Evolutionary conservation across 2,329 filamentous ascomycete species (phyloP), one percentile per base, ranked within the genome.

Genomic region (Oidium heveae): DNA sequence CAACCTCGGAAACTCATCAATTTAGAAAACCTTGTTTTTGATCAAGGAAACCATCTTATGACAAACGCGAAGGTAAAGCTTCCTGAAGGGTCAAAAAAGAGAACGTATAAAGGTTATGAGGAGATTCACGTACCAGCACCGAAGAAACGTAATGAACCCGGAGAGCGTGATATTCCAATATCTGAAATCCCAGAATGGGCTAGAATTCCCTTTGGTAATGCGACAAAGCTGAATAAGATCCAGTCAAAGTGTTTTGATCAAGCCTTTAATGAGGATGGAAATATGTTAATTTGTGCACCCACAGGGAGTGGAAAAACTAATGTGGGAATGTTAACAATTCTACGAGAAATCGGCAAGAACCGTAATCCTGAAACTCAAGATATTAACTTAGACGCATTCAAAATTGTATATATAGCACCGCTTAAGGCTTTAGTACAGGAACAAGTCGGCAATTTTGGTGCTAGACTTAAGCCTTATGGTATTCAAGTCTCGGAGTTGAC

Each of bases 251-350:
- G 89, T 66, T 98, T 80, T 65, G 84, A 86, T 1, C 80, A 84
- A 2, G 91, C 91, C 0, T 98, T 98, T 64, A 76, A 86, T 57
- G 84, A 89, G 57, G 93, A 98, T 65, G 89, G 87, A 34, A 98
- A 98, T 66, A 87, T 98, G 85, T 81, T 98, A 55, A 83, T 98
- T 64, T 98, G 91, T 67, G 93, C 91, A 7, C 91, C 91, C 1
- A 98, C 91, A 52, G 91, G 91, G 60, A 94, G 87, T 66, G 91
- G 91, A 65, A 98, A 98, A 71, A 98, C 91, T 1, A 98, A 98
- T 64, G 91, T 98, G 53, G 89, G 89, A 44, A 96, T 98, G 89
- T 73, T 98, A 58, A 82, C 89, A 1, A 96, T 98, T 64, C 74
- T 98, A 41, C 85, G 89, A 58, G 93, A 98, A 66, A 87, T 98